Base-by-base conservation (phyloP, 2,329 filamentous ascomycete species). In the Nectriaceae sp. region DNA sequence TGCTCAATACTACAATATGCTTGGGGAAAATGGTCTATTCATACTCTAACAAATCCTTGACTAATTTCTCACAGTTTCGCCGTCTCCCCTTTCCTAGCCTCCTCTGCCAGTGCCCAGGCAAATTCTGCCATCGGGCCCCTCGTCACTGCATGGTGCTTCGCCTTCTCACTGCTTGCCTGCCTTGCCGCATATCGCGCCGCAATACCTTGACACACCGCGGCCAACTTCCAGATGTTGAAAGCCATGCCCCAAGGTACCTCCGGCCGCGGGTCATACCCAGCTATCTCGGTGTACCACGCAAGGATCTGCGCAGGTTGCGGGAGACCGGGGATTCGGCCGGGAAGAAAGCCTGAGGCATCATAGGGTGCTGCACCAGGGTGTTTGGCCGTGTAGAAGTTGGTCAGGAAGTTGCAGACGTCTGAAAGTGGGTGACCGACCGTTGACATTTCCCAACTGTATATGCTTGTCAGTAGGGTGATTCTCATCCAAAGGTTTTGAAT, bases 401-500 rank as follows among this genome's bases (percentile, higher is more conserved):
- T 73, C 43, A 75, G 54, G 16, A 97, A 76, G 70, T 97, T 97
- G 68, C 86, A 85, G 35, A 97, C 75, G 67, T 99, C 94, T 5
- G 89, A 93, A 19, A 97, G 80, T 1, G 94, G 94, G 68, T 99
- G 93, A n/a, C 94, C 94, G 46, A 97, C 86, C 0, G 94, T 97
- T 29, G 90, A 91, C 90, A 99, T 96, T 75, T 97, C 94, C 93
- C 93, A 97, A 73, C 80, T 83, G 62, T 64, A 31, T 15, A 10
- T 5, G 8, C 19, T n/a, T 42, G 39, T 15, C 24, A 21, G 37
- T 38, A 18, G 19, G 26, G 24, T 15, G n/a, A 29, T 13, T 29
- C 24, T 29, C 24, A 6, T 29, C 13, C 24, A 13, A 29, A 29
- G 13, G 6, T 6, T 6, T 13, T 6, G 24, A 29, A 29, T 6